These are phyloP conservation scores for Curvularia eragrostidis DNA, from an alignment of 2,329 filamentous ascomycete species.

Conservation along the genomic window DNA sequence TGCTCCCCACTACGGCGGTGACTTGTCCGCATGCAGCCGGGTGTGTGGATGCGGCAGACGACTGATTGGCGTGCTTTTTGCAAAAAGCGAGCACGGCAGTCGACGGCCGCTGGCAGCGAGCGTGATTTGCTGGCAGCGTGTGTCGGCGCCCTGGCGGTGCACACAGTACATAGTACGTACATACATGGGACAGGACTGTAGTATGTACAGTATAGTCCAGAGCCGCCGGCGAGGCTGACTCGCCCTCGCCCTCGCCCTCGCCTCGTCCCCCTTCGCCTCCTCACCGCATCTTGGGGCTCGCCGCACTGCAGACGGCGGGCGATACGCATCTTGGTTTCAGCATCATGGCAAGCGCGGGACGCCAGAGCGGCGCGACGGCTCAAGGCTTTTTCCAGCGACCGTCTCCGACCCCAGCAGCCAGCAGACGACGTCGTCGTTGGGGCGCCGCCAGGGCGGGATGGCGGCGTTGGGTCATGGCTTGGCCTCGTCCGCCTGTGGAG, in stretches of 20 bases:
- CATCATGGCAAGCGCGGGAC: conserved; percentile 45
- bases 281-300: background rate
- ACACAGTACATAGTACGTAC: conserved; percentile 5
- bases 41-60: conserved; percentile 13
- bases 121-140: conserved; percentile 22
- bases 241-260: too few species aligned
- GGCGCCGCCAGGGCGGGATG: conserved; percentile 45
- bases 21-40: conserved; percentile 18
- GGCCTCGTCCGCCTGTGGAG: conserved; percentile 47
- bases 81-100: conserved; percentile 20
- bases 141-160: conserved; percentile 3
- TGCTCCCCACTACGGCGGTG: conserved; percentile 23
- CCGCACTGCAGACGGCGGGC: background rate
- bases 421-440: conserved; percentile 39
- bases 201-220: too few species aligned
- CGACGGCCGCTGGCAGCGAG: conserved; percentile 18
- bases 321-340: conserved; percentile 35
- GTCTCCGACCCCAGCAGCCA: conserved; percentile 38
- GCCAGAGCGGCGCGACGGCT: conserved; percentile 35
- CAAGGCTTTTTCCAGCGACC: conserved; percentile 39
- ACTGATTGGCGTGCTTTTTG: conserved; percentile 21
- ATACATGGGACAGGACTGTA: conserved; percentile 25
- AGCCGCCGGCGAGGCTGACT: background rate
- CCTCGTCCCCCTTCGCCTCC: background rate
- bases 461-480: conserved; percentile 45